Evolutionary conservation across 768 basidiomycete species (phyloP).

Genomic region (Chalciporus chontae): DNA sequence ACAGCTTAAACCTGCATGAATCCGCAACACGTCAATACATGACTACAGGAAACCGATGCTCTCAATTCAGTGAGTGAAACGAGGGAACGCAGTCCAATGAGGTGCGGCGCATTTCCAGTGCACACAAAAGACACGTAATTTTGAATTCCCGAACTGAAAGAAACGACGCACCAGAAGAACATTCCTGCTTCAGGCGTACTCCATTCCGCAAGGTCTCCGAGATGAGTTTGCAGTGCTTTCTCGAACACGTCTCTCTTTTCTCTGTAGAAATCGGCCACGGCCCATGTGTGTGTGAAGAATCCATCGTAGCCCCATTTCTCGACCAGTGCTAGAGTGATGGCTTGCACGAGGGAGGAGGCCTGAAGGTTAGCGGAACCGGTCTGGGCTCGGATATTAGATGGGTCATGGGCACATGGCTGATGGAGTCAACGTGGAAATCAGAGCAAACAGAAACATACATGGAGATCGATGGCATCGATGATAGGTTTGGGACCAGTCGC

Average conservation of each 20-base stretch:
- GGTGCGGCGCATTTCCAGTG: conserved; percentile 1
- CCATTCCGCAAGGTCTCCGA: conserved; percentile 78
- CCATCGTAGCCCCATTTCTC: conserved; percentile 74
- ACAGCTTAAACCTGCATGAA: conserved; percentile 63
- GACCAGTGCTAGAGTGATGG: conserved; percentile 55
- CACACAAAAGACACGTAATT: conserved; percentile 3
- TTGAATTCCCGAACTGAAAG: conserved; percentile 9
- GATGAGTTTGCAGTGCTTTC: conserved; percentile 65
- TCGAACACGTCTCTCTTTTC: conserved; percentile 77
- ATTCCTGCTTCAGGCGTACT: conserved; percentile 71
- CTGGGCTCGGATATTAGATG: conserved; percentile 34
- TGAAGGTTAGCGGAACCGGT: conserved; percentile 68
- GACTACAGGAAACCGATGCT: conserved; percentile 7
- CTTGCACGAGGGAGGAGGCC: conserved; percentile 60
- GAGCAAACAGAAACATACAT: conserved; percentile 44
- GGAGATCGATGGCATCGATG: conserved; percentile 63
- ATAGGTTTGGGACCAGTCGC: conserved; percentile 70
- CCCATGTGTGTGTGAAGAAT: conserved; percentile 63
- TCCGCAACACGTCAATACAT: conserved; percentile 15
- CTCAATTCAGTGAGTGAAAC: background rate
- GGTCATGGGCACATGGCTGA: background rate
- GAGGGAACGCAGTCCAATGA: background rate
- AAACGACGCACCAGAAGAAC: conserved; percentile 73
- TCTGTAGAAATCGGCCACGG: conserved; percentile 72
- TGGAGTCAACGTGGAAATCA: conserved; percentile 10